Base-by-base conservation (phyloP, 2,329 filamentous ascomycete species). In the Graphilbum ipis-grandicollis region DNA sequence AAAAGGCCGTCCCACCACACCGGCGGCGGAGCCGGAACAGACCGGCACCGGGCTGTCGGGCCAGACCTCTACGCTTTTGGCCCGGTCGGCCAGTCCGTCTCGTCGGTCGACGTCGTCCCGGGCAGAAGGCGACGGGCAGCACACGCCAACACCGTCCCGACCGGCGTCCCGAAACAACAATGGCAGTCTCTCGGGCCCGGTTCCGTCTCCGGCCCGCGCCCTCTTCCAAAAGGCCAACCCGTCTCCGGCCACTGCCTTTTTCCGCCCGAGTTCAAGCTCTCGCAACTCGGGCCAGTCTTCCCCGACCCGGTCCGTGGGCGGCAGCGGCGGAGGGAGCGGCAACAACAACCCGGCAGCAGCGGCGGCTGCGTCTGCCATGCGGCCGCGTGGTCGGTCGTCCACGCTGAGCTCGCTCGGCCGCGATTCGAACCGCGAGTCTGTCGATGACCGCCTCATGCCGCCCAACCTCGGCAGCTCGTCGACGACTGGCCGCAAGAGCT, bases 331-430 rank as follows among this genome's bases (percentile, higher is more conserved):
- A 5, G 21, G 21, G 6, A 10, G 21, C 21, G 21, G 21, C 28
- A 30, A 17, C 28, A 30, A 13, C 28, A 30, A 23, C 21, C 6
- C 21, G 21, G 21, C 21, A 5, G 21, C 10, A 6, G 21, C 21
- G 5, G 21, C 21, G 6, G 30, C 5, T 2, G 19, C 76, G 39
- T 59, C 62, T 37, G 65, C 66, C 35, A 58, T 72, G 19, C 66
- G 68, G 18, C 58, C 76, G 35, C 68, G 86, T 46, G 80, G 78
- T 36, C 72, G 90, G 45, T 93, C 90, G 15, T 93, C 86, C 5
- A 96, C 90, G 0, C 69, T 93, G 60, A 86, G 81, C 48, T 96
- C 88, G 1, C 56, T 88, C 31, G 74, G 77, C 15, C 75, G 79
- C 44, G 68, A 71, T 37, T 82, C 78, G 3, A 13, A 4, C 21